Evolutionary conservation across 768 basidiomycete genomes (phyloP), one percentile per base, ranked within the genome.

Genomic region (Sporobolomyces pararoseus): DNA sequence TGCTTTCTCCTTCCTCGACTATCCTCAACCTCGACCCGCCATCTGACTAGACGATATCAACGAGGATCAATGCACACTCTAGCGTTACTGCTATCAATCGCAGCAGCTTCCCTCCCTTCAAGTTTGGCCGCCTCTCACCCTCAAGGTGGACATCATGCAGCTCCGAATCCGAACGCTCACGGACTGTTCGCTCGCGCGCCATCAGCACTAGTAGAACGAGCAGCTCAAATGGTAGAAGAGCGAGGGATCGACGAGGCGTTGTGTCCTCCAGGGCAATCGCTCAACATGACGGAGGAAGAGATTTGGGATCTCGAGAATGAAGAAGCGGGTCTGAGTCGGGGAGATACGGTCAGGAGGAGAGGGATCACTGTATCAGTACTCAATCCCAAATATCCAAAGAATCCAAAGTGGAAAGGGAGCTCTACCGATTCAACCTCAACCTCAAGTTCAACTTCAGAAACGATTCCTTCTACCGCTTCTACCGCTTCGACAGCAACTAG

Each of bases 331-430:
- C 25, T 61, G 10, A 29, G 21, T 16, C 13, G 17, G 7, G 59
- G 44, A 32, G 59, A 61, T 31, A 61, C 59, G 31, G 59, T 61
- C 29, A 23, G 19, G 31, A 34, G 21, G 46, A 47, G 59, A 35
- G 59, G 59, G 13, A 25, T 61, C n/a, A 34, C 27, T n/a, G 59
- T 50, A 4, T 31, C 59, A 2, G 25, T 62, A 27, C 31, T 39
- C 31, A 70, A 70, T 59, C 69, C 69, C 1, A 70, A 70, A 35
- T 70, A 13, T 7, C 34, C 61, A 42, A 25, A 25, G 44, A 70
- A 70, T n/a, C 69, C 69, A 12, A 70, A 70, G 47, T 70, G 59
- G 64, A 44, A 35, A 19, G 49, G 62, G 9, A 44, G 16, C 39
- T n/a, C 67, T 19, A 9, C 25, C 9, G 4, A 59, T 35, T 35